Conservation (phyloP, 2,329 filamentous ascomycete genomes). For the Alternaria brassicae region DNA sequence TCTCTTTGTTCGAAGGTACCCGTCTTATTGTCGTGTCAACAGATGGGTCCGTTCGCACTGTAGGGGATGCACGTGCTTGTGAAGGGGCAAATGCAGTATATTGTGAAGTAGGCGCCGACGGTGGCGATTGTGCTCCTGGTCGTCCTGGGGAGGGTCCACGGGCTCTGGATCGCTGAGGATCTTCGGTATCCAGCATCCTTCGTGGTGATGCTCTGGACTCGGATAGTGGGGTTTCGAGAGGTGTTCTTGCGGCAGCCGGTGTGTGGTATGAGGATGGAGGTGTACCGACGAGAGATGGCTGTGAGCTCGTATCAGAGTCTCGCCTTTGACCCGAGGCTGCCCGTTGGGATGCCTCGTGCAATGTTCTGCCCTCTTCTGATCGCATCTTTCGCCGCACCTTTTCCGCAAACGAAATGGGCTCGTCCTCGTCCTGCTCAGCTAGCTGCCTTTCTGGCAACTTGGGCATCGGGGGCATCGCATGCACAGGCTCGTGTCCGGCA, state of each 20-base stretch:
- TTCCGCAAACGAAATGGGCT: constrained; percentile 56
- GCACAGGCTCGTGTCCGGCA: constrained; percentile 53
- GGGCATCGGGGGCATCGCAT: constrained; percentile 46
- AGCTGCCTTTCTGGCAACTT: constrained; percentile 38
- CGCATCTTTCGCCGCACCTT: constrained; percentile 60
- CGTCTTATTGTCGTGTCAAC: constrained; percentile 28
- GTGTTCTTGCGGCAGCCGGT: constrained; percentile 28
- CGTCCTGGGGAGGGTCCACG: constrained; percentile 40
- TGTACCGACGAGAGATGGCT: constrained; percentile 31
- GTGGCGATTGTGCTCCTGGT: not conserved
- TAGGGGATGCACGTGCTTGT: constrained; percentile 29
- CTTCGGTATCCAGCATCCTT: constrained; percentile 29
- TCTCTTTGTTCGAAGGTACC: constrained; percentile 22
- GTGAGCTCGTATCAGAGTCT: constrained; percentile 43
- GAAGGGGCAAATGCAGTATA: constrained; percentile 38
- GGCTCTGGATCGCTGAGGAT: constrained; percentile 42
- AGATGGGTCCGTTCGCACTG: constrained; percentile 28
- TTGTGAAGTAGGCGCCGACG: constrained; percentile 38
- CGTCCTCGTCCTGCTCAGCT: constrained; percentile 28
- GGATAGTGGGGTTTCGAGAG: constrained; percentile 25
- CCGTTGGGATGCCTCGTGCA: constrained; percentile 54
- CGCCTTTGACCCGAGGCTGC: constrained; percentile 29
- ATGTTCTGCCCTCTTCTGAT: constrained; percentile 59
- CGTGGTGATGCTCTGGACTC: constrained; percentile 25
- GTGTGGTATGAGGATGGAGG: constrained; percentile 33